Percentiles rank a stretch among this genome's conserved stretches.
phyloP scores from a whole-genome alignment of 2,329 filamentous ascomycete species.

The Aspergillus sp. region DNA sequence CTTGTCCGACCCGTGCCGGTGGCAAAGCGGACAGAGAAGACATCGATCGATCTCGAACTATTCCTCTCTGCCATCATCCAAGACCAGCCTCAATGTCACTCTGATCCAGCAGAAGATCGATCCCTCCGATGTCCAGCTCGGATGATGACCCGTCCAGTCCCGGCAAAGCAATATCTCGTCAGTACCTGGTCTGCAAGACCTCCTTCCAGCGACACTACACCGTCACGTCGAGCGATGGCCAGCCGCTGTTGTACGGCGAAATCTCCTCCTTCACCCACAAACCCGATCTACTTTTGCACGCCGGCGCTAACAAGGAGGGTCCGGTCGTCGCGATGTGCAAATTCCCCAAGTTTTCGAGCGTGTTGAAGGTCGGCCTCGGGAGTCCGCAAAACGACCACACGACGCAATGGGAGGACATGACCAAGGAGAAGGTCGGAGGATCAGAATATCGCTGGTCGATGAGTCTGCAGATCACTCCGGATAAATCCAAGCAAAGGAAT shows the following conservation, averaged over 20 bases:
- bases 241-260: neutral
- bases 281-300: neutral
- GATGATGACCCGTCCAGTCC: neutral
- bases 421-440: neutral
- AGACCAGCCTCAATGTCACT: neutral
- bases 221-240: neutral
- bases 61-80: too few relatives aligned
- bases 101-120: neutral
- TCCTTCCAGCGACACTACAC: neutral
- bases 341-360: neutral
- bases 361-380: neutral
- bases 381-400: neutral
- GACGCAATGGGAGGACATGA: neutral
- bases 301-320: neutral
- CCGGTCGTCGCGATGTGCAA: neutral
- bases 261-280: neutral
- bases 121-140: neutral
- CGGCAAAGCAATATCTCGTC: neutral
- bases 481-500: neutral
- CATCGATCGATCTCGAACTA: neutral
- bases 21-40: neutral
- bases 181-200: neutral
- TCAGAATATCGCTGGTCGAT: conserved; percentile 1
- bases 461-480: neutral
- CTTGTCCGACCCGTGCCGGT: neutral